Base-by-base conservation (phyloP, 2,329 filamentous ascomycete species). In the Fusarium nurragi region DNA sequence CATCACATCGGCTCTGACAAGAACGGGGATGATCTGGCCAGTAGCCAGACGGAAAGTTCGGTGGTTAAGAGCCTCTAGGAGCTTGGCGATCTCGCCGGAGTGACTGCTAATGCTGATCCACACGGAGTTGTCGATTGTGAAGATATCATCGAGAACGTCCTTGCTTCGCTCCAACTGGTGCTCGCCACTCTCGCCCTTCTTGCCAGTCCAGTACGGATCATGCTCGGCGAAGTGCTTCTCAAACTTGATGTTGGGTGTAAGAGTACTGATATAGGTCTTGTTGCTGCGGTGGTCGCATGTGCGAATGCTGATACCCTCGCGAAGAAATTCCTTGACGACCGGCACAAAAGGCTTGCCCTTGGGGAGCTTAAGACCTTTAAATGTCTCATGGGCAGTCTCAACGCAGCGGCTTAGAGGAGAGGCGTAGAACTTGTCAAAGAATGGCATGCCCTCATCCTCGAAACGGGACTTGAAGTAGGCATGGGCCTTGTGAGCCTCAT, bases 261-360 rank as follows among this genome's bases (percentile, higher is more conserved):
- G 77, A 4, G 76, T 61, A 16, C 77, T 75, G 60, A 91, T 87
- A 56, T 81, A 80, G 1, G 82, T 80, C 69, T 80, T 84, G 67
- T 76, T 83, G 21, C 83, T 84, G 11, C 89, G 81, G 26, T 84
- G 81, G 75, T 92, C 87, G 72, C 90, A 92, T 0, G 88, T 90
- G 71, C 91, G 89, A 38, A 87, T 84, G 51, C 84, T 87, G 53
- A 91, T 85, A 3, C 85, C 84, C 74, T 92, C 90, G 26, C 89
- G 82, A 64, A 91, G 79, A 32, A 83, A 73, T 68, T 91, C 89
- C 75, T 90, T 91, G 60, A 91, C 77, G 2, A 79, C 77, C 0
- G 88, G 89, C 3, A 75, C 74, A 66, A 90, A 91, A 0, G 81
- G 83, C 12, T 74, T 74, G 4, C 79, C 73, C 9, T 73, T 71